phyloP scores from a whole-genome alignment of 306 rosid genomes.

The Crotalaria pallida region DNA sequence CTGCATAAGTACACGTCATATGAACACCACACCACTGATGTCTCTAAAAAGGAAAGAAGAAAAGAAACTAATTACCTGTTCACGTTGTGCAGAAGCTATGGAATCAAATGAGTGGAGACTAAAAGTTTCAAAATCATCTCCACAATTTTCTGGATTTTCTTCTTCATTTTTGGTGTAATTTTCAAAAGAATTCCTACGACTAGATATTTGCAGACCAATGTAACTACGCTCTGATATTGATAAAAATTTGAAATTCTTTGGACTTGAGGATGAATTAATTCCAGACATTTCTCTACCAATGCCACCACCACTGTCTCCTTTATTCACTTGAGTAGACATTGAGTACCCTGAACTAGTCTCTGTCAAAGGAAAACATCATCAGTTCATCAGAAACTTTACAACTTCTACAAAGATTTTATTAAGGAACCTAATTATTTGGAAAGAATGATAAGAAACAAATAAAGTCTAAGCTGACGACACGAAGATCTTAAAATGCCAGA shows the following conservation, averaged over 20 bases:
- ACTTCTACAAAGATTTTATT: not conserved
- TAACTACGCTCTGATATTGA: slow-evolving; percentile 45
- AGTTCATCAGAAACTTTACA: slow-evolving; percentile 10
- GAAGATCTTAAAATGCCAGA: slow-evolving; percentile 19
- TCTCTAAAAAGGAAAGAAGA: not conserved
- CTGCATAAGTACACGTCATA: slow-evolving; percentile 31
- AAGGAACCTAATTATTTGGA: not conserved
- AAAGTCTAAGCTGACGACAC: not conserved
- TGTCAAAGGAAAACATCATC: slow-evolving; percentile 28
- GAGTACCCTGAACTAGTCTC: slow-evolving; percentile 31
- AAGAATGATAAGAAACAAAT: slow-evolving; percentile 5
- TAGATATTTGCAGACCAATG: slow-evolving; percentile 37
- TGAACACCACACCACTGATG: slow-evolving; percentile 11
- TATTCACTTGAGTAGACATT: slow-evolving; percentile 30
- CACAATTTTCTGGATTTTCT: slow-evolving; percentile 26
- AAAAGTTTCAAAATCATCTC: slow-evolving; percentile 31
- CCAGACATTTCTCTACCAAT: slow-evolving; percentile 34
- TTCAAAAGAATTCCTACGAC: slow-evolving; percentile 23
- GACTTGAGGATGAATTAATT: slow-evolving; percentile 24
- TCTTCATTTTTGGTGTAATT: slow-evolving; percentile 29
- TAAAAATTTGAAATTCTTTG: slow-evolving; percentile 32
- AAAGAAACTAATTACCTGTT: slow-evolving; percentile 42
- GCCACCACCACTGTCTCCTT: slow-evolving; percentile 18
- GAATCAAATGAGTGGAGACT: slow-evolving; percentile 36
- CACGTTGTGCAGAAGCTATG: slow-evolving; percentile 38